Conservation (phyloP, 129 eudicot species). For the Flaveria bidentis region DNA sequence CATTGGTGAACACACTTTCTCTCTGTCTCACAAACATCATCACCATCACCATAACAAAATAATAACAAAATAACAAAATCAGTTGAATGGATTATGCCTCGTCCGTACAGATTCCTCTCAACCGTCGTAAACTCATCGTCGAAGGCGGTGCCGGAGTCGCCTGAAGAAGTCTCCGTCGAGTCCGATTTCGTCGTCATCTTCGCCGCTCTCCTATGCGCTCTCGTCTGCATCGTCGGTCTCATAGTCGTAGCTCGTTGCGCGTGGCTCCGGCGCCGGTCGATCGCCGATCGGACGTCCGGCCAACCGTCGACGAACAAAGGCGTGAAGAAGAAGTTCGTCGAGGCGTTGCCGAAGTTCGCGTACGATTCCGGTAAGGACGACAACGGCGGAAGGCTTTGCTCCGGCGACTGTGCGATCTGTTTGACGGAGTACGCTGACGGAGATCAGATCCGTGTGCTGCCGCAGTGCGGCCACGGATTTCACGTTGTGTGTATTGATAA, state of each 20-base stretch:
- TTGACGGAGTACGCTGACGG: conserved; percentile 67
- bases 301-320: conserved; percentile 48
- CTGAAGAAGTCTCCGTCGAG: conserved; percentile 36
- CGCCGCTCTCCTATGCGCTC: conserved; percentile 63
- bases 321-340: conserved; percentile 49
- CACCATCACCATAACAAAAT: background rate
- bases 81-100: conserved; percentile 39
- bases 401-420: conserved; percentile 72
- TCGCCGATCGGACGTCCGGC: conserved; percentile 7
- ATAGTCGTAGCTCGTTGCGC: conserved; percentile 58
- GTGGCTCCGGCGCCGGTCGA: conserved; percentile 51
- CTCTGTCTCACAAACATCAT: conserved; percentile 1
- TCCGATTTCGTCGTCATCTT: conserved; percentile 66
- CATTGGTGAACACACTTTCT: background rate
- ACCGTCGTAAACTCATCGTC: conserved; percentile 31
- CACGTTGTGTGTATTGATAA: conserved; percentile 67
- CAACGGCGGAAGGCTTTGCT: conserved; percentile 15
- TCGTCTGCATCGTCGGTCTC: conserved; percentile 59
- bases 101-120: conserved; percentile 37
- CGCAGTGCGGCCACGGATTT: conserved; percentile 77
- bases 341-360: conserved; percentile 46
- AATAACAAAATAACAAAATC: background rate
- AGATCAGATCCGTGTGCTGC: conserved; percentile 66
- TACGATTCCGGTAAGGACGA: conserved; percentile 20
- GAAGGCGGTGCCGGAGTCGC: conserved; percentile 36